These are phyloP conservation scores for Ascocoryne sarcoides DNA, from an alignment of 2,329 filamentous ascomycete species.

Conservation along the genomic window DNA sequence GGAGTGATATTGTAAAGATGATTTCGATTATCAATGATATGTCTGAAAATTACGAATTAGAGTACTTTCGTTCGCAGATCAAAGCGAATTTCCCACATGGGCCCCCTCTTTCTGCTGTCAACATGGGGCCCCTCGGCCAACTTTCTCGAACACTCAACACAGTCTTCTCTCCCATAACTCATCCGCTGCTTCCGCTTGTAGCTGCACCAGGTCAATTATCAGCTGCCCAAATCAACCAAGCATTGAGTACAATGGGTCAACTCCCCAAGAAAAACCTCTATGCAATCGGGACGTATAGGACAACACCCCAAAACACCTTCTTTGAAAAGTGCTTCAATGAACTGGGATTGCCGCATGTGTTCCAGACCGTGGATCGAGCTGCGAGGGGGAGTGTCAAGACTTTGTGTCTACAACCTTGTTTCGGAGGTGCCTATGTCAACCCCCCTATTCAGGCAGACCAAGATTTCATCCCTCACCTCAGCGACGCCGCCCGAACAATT, in stretches of 20 bases:
- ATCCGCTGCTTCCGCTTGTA: conserved; percentile 74
- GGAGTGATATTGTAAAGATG: conserved; percentile 86
- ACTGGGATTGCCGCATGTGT: conserved; percentile 76
- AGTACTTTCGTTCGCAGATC: conserved; percentile 77
- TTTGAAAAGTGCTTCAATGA: conserved; percentile 80
- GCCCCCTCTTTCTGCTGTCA: conserved; percentile 72
- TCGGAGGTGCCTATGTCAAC: conserved; percentile 75
- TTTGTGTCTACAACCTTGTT: conserved; percentile 63
- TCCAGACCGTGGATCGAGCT: conserved; percentile 64
- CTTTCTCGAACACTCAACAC: conserved; percentile 77
- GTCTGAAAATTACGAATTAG: conserved; percentile 83
- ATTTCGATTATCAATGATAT: conserved; percentile 74
- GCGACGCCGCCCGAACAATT: conserved; percentile 68
- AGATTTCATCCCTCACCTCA: conserved; percentile 55
- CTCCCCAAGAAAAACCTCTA: conserved; percentile 74
- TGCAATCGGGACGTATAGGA: conserved; percentile 63
- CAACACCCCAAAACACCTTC: conserved; percentile 69
- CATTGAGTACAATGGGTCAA: conserved; percentile 69
- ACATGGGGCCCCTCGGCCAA: conserved; percentile 82
- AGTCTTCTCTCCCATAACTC: conserved; percentile 81
- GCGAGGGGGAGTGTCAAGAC: conserved; percentile 59
- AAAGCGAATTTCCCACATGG: conserved; percentile 57
- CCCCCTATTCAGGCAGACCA: conserved; percentile 54
- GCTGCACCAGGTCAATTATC: conserved; percentile 81
- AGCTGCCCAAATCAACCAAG: conserved; percentile 75